These are phyloP conservation scores for Danielia oregonensis DNA, from an alignment of 805 yeast genomes.

Conservation along the genomic window DNA sequence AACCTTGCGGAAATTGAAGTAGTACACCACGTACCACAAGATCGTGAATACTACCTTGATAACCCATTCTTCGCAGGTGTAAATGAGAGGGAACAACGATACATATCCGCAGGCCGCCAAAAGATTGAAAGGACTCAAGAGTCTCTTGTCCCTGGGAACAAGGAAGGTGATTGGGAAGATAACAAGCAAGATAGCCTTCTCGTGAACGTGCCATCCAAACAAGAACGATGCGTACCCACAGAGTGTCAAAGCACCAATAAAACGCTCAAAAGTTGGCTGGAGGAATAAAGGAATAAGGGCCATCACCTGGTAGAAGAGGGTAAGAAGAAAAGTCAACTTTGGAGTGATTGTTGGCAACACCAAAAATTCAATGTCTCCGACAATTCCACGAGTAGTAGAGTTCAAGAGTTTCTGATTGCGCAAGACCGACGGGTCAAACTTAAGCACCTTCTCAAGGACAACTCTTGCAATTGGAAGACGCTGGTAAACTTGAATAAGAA, in stretches of 20 bases:
- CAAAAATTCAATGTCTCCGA: slow-evolving; percentile 83
- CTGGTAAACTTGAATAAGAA: slow-evolving; percentile 47
- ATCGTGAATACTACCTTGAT: slow-evolving; percentile 74
- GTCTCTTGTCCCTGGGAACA: slow-evolving; percentile 64
- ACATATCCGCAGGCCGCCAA: slow-evolving; percentile 79
- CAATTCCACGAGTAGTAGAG: slow-evolving; percentile 74
- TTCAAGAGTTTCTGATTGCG: slow-evolving; percentile 26
- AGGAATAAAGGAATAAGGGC: slow-evolving; percentile 67
- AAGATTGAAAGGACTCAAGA: slow-evolving; percentile 67
- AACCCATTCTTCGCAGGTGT: slow-evolving; percentile 74
- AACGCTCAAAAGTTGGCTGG: slow-evolving; percentile 72
- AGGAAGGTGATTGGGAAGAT: slow-evolving; percentile 85
- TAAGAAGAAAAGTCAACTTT: slow-evolving; percentile 66
- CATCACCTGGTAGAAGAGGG: slow-evolving; percentile 79
- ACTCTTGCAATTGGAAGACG: slow-evolving; percentile 29
- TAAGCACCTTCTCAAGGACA: slow-evolving; percentile 32
- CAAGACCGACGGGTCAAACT: slow-evolving; percentile 43
- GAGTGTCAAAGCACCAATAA: slow-evolving; percentile 77
- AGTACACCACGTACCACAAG: slow-evolving; percentile 80
- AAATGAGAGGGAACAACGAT: slow-evolving; percentile 83
- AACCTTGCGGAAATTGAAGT: slow-evolving; percentile 68
- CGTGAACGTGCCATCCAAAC: slow-evolving; percentile 99
- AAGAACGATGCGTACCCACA: slow-evolving; percentile 90
- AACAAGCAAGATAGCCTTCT: slow-evolving; percentile 88
- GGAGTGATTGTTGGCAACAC: slow-evolving; percentile 82